Conservation (phyloP, 768 basidiomycete species). For the Lentinula detonsa region DNA sequence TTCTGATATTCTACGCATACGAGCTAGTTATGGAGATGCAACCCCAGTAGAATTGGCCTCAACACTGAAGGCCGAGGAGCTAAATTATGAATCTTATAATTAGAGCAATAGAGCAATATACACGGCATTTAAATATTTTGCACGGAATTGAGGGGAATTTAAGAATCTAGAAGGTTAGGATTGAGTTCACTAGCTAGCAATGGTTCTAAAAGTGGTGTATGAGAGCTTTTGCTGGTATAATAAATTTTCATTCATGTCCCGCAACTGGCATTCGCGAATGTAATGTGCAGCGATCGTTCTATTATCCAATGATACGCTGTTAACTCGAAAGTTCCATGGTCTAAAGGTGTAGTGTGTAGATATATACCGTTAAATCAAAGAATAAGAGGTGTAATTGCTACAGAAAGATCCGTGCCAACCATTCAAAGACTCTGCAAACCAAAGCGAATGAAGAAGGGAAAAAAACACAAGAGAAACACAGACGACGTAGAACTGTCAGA, state of each 20-base stretch:
- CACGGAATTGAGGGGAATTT: too few relatives aligned
- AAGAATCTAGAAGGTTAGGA: too few relatives aligned
- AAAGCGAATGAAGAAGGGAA: constrained; percentile 7
- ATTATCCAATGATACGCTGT: not conserved
- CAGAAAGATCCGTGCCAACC: constrained; percentile 5
- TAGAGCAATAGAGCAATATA: too few relatives aligned
- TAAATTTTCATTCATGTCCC: not conserved
- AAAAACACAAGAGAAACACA: constrained; percentile 17
- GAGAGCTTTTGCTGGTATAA: too few relatives aligned
- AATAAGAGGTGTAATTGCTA: constrained; percentile 13
- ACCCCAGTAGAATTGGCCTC: not conserved
- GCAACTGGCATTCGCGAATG: not conserved
- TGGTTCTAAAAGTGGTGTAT: too few relatives aligned
- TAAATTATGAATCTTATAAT: not conserved
- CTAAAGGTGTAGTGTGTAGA: constrained; percentile 1
- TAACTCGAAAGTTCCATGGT: not conserved
- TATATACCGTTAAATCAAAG: constrained; percentile 7
- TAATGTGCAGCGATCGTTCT: not conserved
- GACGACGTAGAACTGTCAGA: constrained; percentile 7
- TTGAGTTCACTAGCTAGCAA: too few relatives aligned
- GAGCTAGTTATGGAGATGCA: constrained; percentile 11
- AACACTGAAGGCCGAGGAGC: not conserved
- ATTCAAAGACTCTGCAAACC: constrained; percentile 6
- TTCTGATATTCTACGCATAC: constrained; percentile 51
- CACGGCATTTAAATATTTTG: too few relatives aligned